These are phyloP conservation scores for Glycine tomentella DNA, from an alignment of 306 rosid genomes.

Conservation along the genomic window DNA sequence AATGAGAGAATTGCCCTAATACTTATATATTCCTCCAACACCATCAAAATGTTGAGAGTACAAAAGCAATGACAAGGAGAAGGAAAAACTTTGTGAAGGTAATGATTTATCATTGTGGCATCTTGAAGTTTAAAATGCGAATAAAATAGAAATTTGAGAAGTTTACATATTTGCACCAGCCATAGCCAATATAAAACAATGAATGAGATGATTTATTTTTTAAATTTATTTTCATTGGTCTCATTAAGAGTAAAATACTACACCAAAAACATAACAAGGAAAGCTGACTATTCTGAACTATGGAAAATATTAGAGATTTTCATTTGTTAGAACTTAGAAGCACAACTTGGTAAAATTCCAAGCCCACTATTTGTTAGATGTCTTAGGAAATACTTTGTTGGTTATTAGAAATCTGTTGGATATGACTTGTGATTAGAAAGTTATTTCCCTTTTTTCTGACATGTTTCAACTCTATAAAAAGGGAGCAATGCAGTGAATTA, in stretches of 20 bases:
- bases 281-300: not conserved
- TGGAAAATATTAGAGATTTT: not conserved
- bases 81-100: too few species aligned
- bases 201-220: not conserved
- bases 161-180: too few species aligned
- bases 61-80: too few species aligned
- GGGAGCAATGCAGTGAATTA: not conserved
- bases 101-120: too few species aligned
- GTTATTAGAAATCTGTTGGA: not conserved
- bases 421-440: not conserved
- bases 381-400: not conserved
- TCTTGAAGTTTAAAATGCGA: too few species aligned
- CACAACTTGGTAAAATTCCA: not conserved
- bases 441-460: not conserved
- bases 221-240: not conserved
- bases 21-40: too few species aligned
- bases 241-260: not conserved
- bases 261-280: not conserved
- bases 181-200: not conserved
- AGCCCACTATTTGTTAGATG: not conserved
- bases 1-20: too few species aligned
- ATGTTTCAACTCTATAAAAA: not conserved
- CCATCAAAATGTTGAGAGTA: too few species aligned
- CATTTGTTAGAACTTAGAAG: not conserved
- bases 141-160: too few species aligned